These are phyloP conservation scores for Haplosporangium sp. DNA, from an alignment of 371 early-diverging fungal genomes.

Conservation along the genomic window DNA sequence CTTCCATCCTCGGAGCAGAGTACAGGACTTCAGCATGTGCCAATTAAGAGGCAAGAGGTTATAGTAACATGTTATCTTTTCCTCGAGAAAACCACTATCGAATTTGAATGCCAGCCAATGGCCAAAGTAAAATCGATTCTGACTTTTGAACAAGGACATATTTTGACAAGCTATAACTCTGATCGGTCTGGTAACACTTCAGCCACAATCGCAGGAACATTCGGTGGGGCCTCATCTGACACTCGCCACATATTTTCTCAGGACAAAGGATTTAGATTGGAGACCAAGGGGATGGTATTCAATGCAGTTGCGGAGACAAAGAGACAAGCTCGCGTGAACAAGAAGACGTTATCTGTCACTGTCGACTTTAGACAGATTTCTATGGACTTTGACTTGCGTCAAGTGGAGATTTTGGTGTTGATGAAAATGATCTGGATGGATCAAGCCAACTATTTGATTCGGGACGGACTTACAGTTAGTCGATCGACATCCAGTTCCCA, in stretches of 20 bases:
- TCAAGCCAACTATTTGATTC: conserved; percentile 59
- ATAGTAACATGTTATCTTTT: conserved; percentile 60
- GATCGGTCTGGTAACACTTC: conserved; percentile 63
- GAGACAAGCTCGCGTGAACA: conserved; percentile 51
- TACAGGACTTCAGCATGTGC: conserved; percentile 41
- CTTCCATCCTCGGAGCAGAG: conserved; percentile 39
- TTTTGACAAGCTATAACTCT: conserved; percentile 69
- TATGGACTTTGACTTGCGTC: conserved; percentile 77
- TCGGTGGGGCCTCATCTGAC: conserved; percentile 69
- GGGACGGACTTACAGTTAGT: conserved; percentile 43
- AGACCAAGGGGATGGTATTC: conserved; percentile 69
- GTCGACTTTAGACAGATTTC: conserved; percentile 69
- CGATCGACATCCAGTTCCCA: conserved; percentile 35
- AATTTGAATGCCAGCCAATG: conserved; percentile 81
- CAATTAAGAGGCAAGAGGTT: conserved; percentile 32
- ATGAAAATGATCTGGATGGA: conserved; percentile 78
- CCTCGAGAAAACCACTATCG: conserved; percentile 75
- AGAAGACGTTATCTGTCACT: conserved; percentile 67
- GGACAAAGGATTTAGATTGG: conserved; percentile 78
- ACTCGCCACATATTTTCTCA: conserved; percentile 87
- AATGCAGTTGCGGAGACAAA: conserved; percentile 70
- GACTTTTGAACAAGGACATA: conserved; percentile 78
- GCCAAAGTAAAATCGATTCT: conserved; percentile 82
- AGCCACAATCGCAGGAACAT: conserved; percentile 70
- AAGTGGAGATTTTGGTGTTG: conserved; percentile 82